Conservation (phyloP, 805 yeast species). For the Metschnikowia kofuensis region DNA sequence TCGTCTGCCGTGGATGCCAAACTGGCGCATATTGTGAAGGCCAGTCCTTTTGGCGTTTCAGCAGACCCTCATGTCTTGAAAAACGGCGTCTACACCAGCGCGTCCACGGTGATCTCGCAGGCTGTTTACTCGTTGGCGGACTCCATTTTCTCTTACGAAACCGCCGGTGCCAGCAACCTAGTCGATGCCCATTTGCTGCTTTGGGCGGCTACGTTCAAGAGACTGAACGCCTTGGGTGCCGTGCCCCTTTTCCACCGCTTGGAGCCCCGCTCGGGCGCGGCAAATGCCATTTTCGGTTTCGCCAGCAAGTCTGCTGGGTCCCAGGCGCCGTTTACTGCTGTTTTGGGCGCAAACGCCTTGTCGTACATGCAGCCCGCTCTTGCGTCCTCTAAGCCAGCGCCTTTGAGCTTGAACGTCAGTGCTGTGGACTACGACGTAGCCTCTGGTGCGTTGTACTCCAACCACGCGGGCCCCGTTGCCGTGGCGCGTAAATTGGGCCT, state of each 20-base stretch:
- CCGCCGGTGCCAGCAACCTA: constrained; percentile 51
- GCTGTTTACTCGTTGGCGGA: constrained; percentile 50
- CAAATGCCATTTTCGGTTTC: constrained; percentile 75
- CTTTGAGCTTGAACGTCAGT: constrained; percentile 70
- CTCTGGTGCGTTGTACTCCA: constrained; percentile 53
- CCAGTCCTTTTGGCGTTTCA: constrained; percentile 59
- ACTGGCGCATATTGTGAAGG: constrained; percentile 12
- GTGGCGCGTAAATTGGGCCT: constrained; percentile 61
- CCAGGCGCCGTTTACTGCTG: constrained; percentile 38
- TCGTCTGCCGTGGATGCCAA: constrained; percentile 6
- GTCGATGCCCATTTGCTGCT: constrained; percentile 56
- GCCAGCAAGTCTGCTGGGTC: constrained; percentile 16
- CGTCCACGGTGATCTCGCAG: constrained; percentile 52
- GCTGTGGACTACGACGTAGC: constrained; percentile 67
- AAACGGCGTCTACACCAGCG: constrained; percentile 51
- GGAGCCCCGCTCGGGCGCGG: constrained; percentile 83
- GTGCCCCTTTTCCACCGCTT: constrained; percentile 60
- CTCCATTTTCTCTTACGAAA: constrained; percentile 66
- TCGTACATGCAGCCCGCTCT: constrained; percentile 65
- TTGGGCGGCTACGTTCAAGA: constrained; percentile 56
- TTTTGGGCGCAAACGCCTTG: constrained; percentile 68
- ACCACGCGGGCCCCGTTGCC: constrained; percentile 58
- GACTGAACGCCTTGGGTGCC: constrained; percentile 49
- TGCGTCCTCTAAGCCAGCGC: constrained; percentile 35
- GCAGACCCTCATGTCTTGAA: constrained; percentile 51